phyloP scores from a whole-genome alignment of 768 basidiomycete species.

The Tubosaeta brunneosetosa region DNA sequence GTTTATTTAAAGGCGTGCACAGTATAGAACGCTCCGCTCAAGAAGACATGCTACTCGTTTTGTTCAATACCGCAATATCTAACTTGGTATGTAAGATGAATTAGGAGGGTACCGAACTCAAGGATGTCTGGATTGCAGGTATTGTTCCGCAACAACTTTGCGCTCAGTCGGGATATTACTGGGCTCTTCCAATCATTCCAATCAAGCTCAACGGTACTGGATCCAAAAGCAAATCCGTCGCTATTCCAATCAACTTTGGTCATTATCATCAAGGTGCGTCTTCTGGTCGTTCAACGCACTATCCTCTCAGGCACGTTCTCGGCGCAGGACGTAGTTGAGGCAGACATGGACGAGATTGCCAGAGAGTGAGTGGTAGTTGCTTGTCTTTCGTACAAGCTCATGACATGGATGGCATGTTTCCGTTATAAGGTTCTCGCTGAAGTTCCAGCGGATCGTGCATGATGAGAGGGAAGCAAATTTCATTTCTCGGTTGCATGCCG shows the following conservation, averaged over 20 bases:
- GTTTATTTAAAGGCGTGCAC: slow-evolving; percentile 42
- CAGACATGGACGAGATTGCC: slow-evolving; percentile 54
- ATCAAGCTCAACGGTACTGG: too few relatives aligned
- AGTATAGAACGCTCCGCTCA: slow-evolving; percentile 51
- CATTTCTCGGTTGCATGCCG: slow-evolving; percentile 54
- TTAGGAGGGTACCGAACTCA: neutral
- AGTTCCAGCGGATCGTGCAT: slow-evolving; percentile 57
- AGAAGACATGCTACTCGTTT: too few relatives aligned
- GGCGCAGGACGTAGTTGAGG: slow-evolving; percentile 56
- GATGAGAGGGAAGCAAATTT: slow-evolving; percentile 60
- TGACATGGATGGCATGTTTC: neutral
- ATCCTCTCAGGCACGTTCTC: neutral
- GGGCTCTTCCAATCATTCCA: too few relatives aligned
- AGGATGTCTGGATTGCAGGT: slow-evolving; percentile 35
- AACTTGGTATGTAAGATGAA: slow-evolving; percentile 41
- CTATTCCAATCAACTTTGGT: slow-evolving; percentile 12
- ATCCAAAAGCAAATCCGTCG: too few relatives aligned
- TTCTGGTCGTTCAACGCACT: neutral
- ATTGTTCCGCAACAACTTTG: slow-evolving; percentile 31
- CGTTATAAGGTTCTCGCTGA: slow-evolving; percentile 50
- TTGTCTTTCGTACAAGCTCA: neutral
- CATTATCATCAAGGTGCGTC: slow-evolving; percentile 56
- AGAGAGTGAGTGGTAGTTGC: slow-evolving; percentile 40
- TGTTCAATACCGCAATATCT: too few relatives aligned
- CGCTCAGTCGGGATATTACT: too few relatives aligned